Conservation (phyloP, 1,284 basidiomycete species). For the Pterulicium gracile region DNA sequence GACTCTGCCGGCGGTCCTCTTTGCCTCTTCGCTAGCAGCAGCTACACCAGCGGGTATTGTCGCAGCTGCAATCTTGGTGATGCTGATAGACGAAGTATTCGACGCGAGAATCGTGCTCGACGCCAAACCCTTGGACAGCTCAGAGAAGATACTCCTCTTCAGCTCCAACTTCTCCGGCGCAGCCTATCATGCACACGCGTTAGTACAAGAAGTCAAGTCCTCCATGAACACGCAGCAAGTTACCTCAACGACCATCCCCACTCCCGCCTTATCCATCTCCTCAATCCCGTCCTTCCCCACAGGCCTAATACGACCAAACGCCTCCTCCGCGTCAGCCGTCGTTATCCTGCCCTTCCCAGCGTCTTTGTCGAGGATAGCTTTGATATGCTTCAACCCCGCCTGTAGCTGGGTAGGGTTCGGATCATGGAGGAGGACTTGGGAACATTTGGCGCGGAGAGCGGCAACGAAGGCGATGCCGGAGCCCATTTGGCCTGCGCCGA, state of each 20-base stretch:
- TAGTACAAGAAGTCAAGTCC: not conserved
- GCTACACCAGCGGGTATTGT: conserved; percentile 48
- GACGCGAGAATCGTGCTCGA: conserved; percentile 78
- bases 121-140: conserved; percentile 58
- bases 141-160: conserved; percentile 73
- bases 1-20: conserved; percentile 54
- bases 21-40: conserved; percentile 51
- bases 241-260: conserved; percentile 58
- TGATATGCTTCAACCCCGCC: conserved; percentile 65
- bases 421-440: conserved; percentile 66
- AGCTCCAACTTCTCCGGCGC: conserved; percentile 80
- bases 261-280: conserved; percentile 12
- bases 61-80: conserved; percentile 86
- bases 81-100: conserved; percentile 92
- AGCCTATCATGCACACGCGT: conserved; percentile 40
- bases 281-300: conserved; percentile 12
- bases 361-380: conserved; percentile 82
- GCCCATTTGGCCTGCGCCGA: conserved; percentile 85
- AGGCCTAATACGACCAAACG: conserved; percentile 49
- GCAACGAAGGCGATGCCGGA: conserved; percentile 83
- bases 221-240: conserved; percentile 13
- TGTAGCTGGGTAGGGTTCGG: conserved; percentile 51
- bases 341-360: conserved; percentile 78
- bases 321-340: conserved; percentile 63
- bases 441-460: conserved; percentile 67